Evolutionary conservation across 129 eudicot genomes (phyloP), one percentile per base, ranked within the genome.

Genomic region (Sambucus nigra): DNA sequence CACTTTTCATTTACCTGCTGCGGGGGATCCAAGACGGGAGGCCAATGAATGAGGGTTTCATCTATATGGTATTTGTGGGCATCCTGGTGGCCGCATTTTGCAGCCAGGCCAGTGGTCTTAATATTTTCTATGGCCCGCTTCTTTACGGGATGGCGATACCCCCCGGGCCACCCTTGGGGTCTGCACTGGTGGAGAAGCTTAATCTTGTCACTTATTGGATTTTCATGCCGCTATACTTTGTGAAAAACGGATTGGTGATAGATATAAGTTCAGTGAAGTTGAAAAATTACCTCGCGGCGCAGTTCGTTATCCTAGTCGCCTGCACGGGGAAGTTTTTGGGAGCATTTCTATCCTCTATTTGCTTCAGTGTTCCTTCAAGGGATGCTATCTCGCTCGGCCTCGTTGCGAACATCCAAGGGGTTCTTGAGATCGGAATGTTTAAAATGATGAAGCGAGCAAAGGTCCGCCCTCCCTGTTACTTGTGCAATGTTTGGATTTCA

Each of bases 211-310:
- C 21, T 14, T 25, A 27, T 53, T 64, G 61, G 60, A 7, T 64
- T 5, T 52, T 64, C 24, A 64, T 64, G 61, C 69, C 61, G n/a
- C 28, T 39, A 1, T 64, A 52, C 21, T 64, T 25, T 29, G 52
- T 53, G 28, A 63, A 63, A 17, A 51, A 52, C 38, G 69, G 69
- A 2, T 63, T 63, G 69, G 69, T 63, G 4, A 25, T 25, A 21
- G 27, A 52, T 52, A n/a, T 63, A 21, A 51, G 25, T 15, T 50
- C 32, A 5, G 55, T 50, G 31, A 27, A 51, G 10, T 25, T 51
- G 1, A 51, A 25, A 11, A 51, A 27, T n/a, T 51, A 51, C n/a
- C 32, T 51, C 35, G 11, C 26, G 1, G 38, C 26, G 38, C 56
- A 64, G 32, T 64, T 7, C 29, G 20, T 52, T 3, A 64, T 40